A percentile compares a stretch with the other conserved stretches of the same genome.
Evolutionary conservation across 2,329 filamentous ascomycete species (phyloP).

Genomic region (Ophiostoma sp.): DNA sequence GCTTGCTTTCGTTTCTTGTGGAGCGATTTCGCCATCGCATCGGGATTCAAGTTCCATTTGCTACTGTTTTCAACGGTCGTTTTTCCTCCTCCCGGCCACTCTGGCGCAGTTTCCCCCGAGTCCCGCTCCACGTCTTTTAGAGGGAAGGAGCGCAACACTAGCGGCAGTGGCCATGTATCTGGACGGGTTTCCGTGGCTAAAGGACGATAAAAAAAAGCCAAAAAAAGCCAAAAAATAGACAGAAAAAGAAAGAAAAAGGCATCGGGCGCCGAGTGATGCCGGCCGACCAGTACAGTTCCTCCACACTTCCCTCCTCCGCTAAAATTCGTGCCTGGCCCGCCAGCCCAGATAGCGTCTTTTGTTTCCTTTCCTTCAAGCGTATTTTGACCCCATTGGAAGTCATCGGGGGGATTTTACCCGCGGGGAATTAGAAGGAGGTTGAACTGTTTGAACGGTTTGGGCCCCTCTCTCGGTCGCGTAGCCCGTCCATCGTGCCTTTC

Average conservation of each 20-base stretch:
- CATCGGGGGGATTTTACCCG: constrained; percentile 24
- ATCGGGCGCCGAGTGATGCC: neutral
- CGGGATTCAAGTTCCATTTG: neutral
- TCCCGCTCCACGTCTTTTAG: neutral
- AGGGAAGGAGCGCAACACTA: neutral
- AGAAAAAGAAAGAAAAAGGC: neutral
- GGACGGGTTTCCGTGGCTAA: no score
- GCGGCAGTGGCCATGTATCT: neutral
- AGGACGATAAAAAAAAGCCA: no score
- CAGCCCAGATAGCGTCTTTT: neutral
- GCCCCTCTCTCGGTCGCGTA: neutral
- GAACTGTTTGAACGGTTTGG: neutral
- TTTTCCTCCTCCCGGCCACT: neutral
- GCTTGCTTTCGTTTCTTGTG: neutral
- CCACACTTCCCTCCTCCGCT: neutral
- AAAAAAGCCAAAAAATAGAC: neutral
- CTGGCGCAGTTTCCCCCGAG: neutral
- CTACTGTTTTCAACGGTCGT: no score
- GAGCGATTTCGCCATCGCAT: constrained; percentile 5
- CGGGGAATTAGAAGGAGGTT: neutral
- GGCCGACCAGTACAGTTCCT: neutral
- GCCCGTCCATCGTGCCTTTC: neutral
- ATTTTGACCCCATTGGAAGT: constrained; percentile 22
- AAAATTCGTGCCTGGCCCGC: neutral
- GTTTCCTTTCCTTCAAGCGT: neutral